These are phyloP conservation scores for Rhazya stricta DNA, from an alignment of 257 asterid species.

Conservation along the genomic window DNA sequence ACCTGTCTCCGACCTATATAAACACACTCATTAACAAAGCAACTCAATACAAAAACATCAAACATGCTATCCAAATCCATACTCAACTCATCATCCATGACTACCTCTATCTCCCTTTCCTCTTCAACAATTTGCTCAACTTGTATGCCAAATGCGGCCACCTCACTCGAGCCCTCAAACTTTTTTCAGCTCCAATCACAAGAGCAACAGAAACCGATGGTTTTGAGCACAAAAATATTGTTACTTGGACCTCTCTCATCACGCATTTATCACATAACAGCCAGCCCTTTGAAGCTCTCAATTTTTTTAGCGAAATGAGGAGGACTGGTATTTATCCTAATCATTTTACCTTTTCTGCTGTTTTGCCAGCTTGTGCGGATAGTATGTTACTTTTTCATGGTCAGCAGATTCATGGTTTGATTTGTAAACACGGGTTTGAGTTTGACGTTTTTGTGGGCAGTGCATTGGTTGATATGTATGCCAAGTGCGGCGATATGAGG, in stretches of 20 bases:
- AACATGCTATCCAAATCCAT: conserved; percentile 42
- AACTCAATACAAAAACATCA: conserved; percentile 20
- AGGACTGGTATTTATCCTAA: conserved; percentile 33
- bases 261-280: conserved; percentile 34
- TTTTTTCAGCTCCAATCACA: conserved; percentile 31
- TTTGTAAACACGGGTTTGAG: conserved; percentile 34
- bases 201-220: conserved; percentile 8
- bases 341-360: conserved; percentile 44
- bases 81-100: conserved; percentile 37
- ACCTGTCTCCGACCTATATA: conserved; percentile 25
- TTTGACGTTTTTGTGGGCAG: conserved; percentile 41
- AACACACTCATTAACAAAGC: conserved; percentile 30
- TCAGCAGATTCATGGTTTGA: conserved; percentile 42
- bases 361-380: conserved; percentile 42
- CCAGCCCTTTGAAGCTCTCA: conserved; percentile 32
- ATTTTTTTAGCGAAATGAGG: conserved; percentile 41
- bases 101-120: conserved; percentile 27
- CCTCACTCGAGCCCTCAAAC: conserved; percentile 23
- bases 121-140: conserved; percentile 42
- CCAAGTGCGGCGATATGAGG: conserved; percentile 29
- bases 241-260: conserved; percentile 45
- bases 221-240: conserved; percentile 31
- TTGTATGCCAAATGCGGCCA: conserved; percentile 42
- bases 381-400: conserved; percentile 22
- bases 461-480: conserved; percentile 48